phyloP scores from a whole-genome alignment of 495 filamentous ascomycete genomes.

The Podospora australis region DNA sequence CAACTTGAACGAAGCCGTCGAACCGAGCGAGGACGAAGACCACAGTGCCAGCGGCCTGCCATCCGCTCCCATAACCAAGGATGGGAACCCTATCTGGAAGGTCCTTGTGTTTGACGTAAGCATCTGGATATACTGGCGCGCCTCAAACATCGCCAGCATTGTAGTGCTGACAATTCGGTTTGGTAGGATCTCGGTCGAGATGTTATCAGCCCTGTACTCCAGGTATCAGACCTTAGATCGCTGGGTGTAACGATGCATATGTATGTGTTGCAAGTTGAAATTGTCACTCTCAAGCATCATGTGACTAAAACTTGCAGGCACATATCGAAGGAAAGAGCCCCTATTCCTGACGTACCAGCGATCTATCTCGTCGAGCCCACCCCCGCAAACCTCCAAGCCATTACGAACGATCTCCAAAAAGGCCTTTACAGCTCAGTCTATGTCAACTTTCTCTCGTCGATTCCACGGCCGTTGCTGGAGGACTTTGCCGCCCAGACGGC shows the following conservation, averaged over 20 bases:
- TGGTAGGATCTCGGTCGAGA: slow-evolving; percentile 53
- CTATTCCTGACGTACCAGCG: slow-evolving; percentile 94
- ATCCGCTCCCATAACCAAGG: slow-evolving; percentile 74
- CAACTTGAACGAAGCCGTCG: slow-evolving; percentile 76
- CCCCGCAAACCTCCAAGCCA: slow-evolving; percentile 65
- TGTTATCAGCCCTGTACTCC: slow-evolving; percentile 85
- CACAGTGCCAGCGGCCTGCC: slow-evolving; percentile 57
- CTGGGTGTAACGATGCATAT: slow-evolving; percentile 98
- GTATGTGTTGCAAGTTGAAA: slow-evolving; percentile 21
- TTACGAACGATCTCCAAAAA: slow-evolving; percentile 81
- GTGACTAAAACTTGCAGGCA: slow-evolving; percentile 37
- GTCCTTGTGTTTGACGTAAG: slow-evolving; percentile 29
- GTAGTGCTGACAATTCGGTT: slow-evolving; percentile 1
- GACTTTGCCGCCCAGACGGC: slow-evolving; percentile 91
- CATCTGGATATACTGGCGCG: too few relatives aligned
- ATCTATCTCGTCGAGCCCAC: slow-evolving; percentile 94
- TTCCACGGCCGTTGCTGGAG: slow-evolving; percentile 87
- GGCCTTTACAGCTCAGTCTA: slow-evolving; percentile 90
- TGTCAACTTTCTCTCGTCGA: slow-evolving; percentile 94
- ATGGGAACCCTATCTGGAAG: slow-evolving; percentile 72
- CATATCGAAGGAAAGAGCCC: slow-evolving; percentile 73
- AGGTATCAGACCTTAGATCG: slow-evolving; percentile 84
- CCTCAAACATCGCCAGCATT: background rate
- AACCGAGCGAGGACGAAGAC: slow-evolving; percentile 48
- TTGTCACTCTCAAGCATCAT: background rate